Base-by-base conservation (phyloP, 306 rosid genomes). In the Hippophae tibetana region DNA sequence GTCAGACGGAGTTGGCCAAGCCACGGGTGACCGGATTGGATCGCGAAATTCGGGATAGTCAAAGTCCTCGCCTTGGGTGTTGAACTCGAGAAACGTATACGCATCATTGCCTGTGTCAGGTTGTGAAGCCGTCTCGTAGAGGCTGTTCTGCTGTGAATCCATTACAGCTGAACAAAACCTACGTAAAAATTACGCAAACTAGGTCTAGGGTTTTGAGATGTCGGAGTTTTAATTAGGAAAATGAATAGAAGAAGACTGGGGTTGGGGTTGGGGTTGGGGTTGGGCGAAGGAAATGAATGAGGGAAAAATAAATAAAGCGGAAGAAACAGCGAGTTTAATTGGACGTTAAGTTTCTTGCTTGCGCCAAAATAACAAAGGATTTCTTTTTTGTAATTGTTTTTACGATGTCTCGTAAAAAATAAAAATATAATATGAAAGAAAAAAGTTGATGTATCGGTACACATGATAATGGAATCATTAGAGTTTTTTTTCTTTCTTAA, bases 1-100 rank as follows among this genome's bases (percentile, higher is more conserved):
- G 79, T 89, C 97, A 41, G 99, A 89, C 0, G 99, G 95, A 6
- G 95, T 93, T 5, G 99, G 97, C 99, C 99, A 93, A 0, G 94
- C 74, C 9, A 86, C 92, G 6, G 96, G 71, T 1, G 99, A 86
- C 58, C 97, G 82, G 70, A 86, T 89, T 69, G 99, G 86, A 81
- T 93, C 99, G 10, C 87, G 95, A 41, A 88, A 93, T 80, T 93
- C 99, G 0, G 97, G 95, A 43, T 88, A 93, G 69, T 93, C 97
- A 77, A 88, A 89, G 71, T 89, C 99, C 62, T 93, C 99, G 31
- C 99, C 99, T 63, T 93, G 99, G 1, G 99, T 88, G 78, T 89
- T 93, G 74, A 93, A 93, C 77, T 93, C 99, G 60, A 93, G 94
- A 69, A 93, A 93, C 12, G 99, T 93, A 82, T 93, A 93, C 11